Conservation (phyloP, 129 eudicot genomes). For the Chrysanthemum lavandulifolium region DNA sequence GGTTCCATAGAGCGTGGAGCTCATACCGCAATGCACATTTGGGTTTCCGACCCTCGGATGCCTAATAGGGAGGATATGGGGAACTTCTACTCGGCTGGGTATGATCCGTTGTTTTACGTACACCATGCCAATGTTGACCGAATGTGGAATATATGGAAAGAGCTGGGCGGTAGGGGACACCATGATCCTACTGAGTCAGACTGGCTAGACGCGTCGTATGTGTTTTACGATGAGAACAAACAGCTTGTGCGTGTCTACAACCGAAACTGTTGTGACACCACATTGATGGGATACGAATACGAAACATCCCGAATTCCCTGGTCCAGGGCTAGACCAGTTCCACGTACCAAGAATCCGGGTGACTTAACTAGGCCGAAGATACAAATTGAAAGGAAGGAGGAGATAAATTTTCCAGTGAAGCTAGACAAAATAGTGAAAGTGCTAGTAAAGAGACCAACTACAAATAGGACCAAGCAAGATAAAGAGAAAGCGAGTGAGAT, state of each 20-base stretch:
- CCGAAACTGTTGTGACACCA: slow-evolving; percentile 32
- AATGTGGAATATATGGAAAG: slow-evolving; percentile 44
- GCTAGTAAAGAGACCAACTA: slow-evolving; percentile 46
- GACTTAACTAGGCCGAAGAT: background rate
- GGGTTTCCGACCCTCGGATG: slow-evolving; percentile 35
- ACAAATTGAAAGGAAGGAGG: background rate
- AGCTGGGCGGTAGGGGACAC: background rate
- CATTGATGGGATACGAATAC: slow-evolving; percentile 33
- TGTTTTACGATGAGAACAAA: slow-evolving; percentile 53
- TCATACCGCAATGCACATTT: slow-evolving; percentile 28
- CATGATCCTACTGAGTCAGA: slow-evolving; percentile 22
- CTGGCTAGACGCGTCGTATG: slow-evolving; percentile 35
- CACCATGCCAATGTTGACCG: slow-evolving; percentile 54
- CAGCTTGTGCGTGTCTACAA: slow-evolving; percentile 41
- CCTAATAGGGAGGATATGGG: slow-evolving; percentile 48
- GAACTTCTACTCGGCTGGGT: slow-evolving; percentile 41
- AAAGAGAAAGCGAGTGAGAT: slow-evolving; percentile 41
- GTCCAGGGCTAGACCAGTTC: slow-evolving; percentile 26
- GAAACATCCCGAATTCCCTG: slow-evolving; percentile 37
- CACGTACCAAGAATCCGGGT: slow-evolving; percentile 21
- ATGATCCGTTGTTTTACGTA: slow-evolving; percentile 41
- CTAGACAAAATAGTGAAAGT: slow-evolving; percentile 35
- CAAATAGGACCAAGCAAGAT: slow-evolving; percentile 29
- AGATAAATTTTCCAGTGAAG: slow-evolving; percentile 25
- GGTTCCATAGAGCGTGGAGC: slow-evolving; percentile 32